Conservation (phyloP, 139 green algal genomes). For the Chlamydomonas sphaeroides region DNA sequence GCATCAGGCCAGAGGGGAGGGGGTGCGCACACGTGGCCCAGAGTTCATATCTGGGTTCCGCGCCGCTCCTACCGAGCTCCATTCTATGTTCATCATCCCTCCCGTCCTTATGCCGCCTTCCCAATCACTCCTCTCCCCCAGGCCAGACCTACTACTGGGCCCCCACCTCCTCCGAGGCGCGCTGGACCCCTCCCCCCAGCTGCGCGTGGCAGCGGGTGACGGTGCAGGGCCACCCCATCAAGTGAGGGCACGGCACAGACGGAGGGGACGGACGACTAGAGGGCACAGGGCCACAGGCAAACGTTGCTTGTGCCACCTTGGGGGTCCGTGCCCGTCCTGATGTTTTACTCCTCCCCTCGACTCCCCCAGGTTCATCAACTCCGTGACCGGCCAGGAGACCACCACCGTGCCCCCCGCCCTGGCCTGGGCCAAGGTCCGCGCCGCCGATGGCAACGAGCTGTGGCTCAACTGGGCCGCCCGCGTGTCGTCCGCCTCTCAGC, state of each 20-base stretch:
- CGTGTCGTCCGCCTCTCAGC: not conserved
- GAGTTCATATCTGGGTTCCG: no score
- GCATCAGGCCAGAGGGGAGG: no score
- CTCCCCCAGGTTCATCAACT: conserved; percentile 42
- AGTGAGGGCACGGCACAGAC: not conserved
- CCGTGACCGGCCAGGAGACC: conserved; percentile 36
- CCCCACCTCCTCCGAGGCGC: conserved; percentile 29
- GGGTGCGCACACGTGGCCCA: no score
- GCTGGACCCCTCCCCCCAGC: conserved; percentile 48
- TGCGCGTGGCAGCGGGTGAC: conserved; percentile 49
- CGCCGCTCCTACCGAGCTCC: no score
- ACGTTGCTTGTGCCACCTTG: no score
- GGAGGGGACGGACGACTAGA: no score
- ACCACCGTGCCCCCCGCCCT: conserved; percentile 4
- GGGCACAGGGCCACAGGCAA: no score
- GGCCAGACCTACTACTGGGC: conserved; percentile 49
- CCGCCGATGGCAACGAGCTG: not conserved
- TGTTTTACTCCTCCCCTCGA: no score
- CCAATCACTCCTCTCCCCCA: not conserved
- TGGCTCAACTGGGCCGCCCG: conserved; percentile 17
- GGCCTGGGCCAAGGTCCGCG: not conserved
- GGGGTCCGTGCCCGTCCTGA: no score
- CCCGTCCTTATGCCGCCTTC: no score
- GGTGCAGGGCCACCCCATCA: conserved; percentile 35
- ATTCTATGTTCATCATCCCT: no score